These are phyloP conservation scores for Metschnikowia reukaufii DNA, from an alignment of 805 yeast species.

Conservation along the genomic window DNA sequence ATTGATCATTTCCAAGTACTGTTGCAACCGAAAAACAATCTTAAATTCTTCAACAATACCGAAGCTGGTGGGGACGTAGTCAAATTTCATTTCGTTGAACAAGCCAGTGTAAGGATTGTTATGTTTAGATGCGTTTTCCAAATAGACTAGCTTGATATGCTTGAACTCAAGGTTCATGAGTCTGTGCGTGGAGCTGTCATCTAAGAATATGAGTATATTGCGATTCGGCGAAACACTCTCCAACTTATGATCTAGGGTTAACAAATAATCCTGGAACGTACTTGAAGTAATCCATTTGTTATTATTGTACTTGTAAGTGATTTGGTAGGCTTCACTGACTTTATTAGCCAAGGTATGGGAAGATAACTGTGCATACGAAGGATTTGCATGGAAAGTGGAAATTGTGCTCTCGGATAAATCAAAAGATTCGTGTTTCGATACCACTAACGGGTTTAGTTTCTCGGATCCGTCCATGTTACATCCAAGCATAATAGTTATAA, in stretches of 20 bases:
- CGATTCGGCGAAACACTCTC: constrained; percentile 42
- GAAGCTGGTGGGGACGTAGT: constrained; percentile 61
- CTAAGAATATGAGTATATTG: constrained; percentile 55
- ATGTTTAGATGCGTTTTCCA: constrained; percentile 40
- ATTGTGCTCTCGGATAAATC: constrained; percentile 33
- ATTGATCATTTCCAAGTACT: constrained; percentile 48
- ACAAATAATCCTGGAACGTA: constrained; percentile 60
- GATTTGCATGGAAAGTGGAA: constrained; percentile 19
- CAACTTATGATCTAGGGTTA: constrained; percentile 58
- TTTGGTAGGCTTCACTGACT: constrained; percentile 50
- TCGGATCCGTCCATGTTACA: constrained; percentile 64
- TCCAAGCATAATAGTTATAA: constrained; percentile 58
- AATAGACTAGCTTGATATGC: constrained; percentile 35
- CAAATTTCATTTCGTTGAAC: constrained; percentile 48
- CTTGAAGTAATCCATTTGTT: constrained; percentile 65
- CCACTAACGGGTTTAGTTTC: constrained; percentile 58
- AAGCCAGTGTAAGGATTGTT: constrained; percentile 36
- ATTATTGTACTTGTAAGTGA: constrained; percentile 57
- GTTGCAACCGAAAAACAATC: constrained; percentile 56
- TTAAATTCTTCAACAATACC: constrained; percentile 65
- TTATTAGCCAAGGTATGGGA: constrained; percentile 32
- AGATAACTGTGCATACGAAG: constrained; percentile 12
- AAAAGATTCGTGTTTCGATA: constrained; percentile 55
- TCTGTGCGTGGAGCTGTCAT: constrained; percentile 64
- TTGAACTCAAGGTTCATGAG: constrained; percentile 43